Percentiles rank a stretch among this genome's conserved stretches.
Evolutionary conservation across 345 rosid genomes (phyloP).

Genomic region (Fremontodendron californicum): DNA sequence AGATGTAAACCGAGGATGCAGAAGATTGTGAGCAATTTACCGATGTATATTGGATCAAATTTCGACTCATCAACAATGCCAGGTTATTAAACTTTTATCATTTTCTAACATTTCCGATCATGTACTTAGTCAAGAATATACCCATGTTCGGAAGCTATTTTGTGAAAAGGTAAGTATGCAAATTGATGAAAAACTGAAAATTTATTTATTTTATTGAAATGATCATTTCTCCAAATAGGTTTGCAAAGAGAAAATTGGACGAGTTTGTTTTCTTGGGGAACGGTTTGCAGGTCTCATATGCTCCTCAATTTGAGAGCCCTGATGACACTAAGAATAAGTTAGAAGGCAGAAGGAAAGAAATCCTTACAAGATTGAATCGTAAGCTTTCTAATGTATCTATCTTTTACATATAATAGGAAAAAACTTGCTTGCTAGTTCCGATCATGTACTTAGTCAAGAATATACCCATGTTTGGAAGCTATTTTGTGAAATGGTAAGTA

Average conservation of each 20-base stretch:
- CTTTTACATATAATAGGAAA: not conserved
- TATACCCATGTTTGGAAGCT: not conserved
- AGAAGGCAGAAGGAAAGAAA: slow-evolving; percentile 77
- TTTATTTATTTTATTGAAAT: not conserved
- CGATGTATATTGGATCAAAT: slow-evolving; percentile 84
- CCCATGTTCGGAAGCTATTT: not conserved
- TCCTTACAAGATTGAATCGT: slow-evolving; percentile 59
- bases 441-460: not conserved
- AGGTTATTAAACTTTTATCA: slow-evolving; percentile 41
- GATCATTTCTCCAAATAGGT: slow-evolving; percentile 33
- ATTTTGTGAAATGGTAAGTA: not conserved
- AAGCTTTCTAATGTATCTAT: slow-evolving; percentile 12
- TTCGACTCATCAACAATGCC: slow-evolving; percentile 57
- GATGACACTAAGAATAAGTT: slow-evolving; percentile 72
- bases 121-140: not conserved
- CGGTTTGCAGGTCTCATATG: slow-evolving; percentile 66
- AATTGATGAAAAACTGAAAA: not conserved
- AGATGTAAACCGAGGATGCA: slow-evolving; percentile 88
- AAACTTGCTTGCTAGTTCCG: not conserved
- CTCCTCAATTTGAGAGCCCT: slow-evolving; percentile 69
- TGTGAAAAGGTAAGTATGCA: not conserved
- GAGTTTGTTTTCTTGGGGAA: slow-evolving; percentile 74
- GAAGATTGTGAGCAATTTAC: slow-evolving; percentile 79
- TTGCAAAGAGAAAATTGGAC: slow-evolving; percentile 89
- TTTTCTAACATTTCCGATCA: not conserved